Base-by-base conservation (phyloP, 176 grass and related monocot genomes). In the Areca catechu region DNA sequence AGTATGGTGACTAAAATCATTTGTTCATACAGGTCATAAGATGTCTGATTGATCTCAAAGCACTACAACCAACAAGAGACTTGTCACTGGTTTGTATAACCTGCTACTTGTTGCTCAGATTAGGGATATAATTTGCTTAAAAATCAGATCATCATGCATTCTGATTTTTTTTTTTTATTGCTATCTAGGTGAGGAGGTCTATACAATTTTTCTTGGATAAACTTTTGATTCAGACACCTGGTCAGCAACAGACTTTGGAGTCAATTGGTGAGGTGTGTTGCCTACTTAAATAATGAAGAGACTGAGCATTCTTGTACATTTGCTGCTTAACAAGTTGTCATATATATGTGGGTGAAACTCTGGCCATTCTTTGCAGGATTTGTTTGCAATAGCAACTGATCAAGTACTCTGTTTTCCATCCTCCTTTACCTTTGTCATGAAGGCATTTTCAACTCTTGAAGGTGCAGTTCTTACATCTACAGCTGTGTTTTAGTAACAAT, bases 371-470 rank as follows among this genome's bases (percentile, higher is more conserved):
- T 81, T 86, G 1, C 54, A 96, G 92, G 92, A 96, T 60, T 88
- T 96, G 62, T 96, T 96, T 88, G 86, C 92, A 7, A 87, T 96
- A 82, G 86, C 83, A 19, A 78, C 83, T 65, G 92, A 96, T 87
- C 86, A 90, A 50, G 83, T 86, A 62, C 87, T 96, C 61, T 83
- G 92, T 14, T 96, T 96, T 67, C 92, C 92, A 49, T 90, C 92
- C 49, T 90, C 86, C 53, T 82, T 96, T 84, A 90, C 86, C 15
- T 96, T 96, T 5, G 86, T 96, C 57, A 76, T 96, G 70, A 81
- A 86, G 54, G 92, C 92, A 77, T 96, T 96, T 51, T 79, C 80
- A 62, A 96, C 92, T 65, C 86, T 96, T 59, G 92, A 96, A 90
- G 92, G 92, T 96, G 81, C n/a, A 69, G 34, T 56, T 63, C n/a